Percentiles rank a stretch among this genome's conserved stretches.
Conservation (phyloP, 768 basidiomycete species). For the Pleurotus cornucopiae region DNA sequence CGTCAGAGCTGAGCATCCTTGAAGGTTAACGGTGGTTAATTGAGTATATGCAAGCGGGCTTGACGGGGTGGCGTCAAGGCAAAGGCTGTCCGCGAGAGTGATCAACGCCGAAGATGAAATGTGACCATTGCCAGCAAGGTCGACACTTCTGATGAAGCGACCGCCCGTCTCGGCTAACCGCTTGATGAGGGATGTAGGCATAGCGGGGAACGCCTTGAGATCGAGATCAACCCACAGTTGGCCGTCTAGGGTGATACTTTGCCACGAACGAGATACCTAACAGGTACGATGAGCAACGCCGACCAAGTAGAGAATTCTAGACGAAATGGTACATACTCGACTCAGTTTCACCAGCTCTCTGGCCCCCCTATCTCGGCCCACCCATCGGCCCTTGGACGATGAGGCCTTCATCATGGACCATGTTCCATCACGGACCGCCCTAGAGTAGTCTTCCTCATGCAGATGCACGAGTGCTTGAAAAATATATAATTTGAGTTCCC, state of each 20-base stretch:
- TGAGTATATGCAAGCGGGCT: slow-evolving; percentile 48
- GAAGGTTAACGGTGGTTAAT: slow-evolving; percentile 65
- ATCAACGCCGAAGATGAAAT: slow-evolving; percentile 47
- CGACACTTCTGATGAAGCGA: slow-evolving; percentile 57
- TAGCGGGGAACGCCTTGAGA: slow-evolving; percentile 55
- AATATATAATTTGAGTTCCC: slow-evolving; percentile 63
- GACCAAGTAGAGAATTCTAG: not conserved
- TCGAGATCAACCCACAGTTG: slow-evolving; percentile 77
- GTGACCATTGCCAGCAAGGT: slow-evolving; percentile 58
- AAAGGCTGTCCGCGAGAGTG: slow-evolving; percentile 51
- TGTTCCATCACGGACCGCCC: slow-evolving; percentile 35
- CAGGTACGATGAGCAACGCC: slow-evolving; percentile 1
- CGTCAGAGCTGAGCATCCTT: slow-evolving; percentile 66
- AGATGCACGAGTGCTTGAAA: slow-evolving; percentile 50
- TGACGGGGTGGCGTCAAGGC: slow-evolving; percentile 32
- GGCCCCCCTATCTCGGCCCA: slow-evolving; percentile 69
- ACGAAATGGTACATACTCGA: slow-evolving; percentile 49
- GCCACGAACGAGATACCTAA: slow-evolving; percentile 80
- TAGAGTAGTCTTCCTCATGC: slow-evolving; percentile 56
- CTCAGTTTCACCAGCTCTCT: slow-evolving; percentile 76
- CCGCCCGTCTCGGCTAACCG: slow-evolving; percentile 55
- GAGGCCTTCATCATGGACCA: slow-evolving; percentile 64
- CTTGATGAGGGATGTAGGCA: slow-evolving; percentile 46
- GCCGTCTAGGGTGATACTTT: slow-evolving; percentile 72
- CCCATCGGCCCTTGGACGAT: slow-evolving; percentile 64